Conservation (phyloP, 257 asterid genomes). For the Eucommia ulmoides region DNA sequence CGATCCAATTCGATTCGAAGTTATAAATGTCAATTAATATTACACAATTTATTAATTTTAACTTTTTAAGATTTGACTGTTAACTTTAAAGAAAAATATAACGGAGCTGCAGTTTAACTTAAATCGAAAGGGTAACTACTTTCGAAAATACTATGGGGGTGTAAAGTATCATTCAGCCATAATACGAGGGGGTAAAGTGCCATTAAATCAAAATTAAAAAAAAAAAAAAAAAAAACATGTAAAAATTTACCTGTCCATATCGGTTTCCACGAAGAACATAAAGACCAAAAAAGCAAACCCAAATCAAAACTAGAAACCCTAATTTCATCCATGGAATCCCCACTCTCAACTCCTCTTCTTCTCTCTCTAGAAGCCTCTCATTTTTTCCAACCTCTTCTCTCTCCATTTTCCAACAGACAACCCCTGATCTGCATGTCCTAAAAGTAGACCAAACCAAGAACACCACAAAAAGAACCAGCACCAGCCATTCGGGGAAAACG, state of each 20-base stretch:
- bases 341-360: constrained; percentile 4
- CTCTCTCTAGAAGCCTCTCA: constrained; percentile 22
- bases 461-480: constrained; percentile 38
- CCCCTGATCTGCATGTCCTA: constrained; percentile 55
- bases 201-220: too few species aligned
- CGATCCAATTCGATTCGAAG: too few species aligned
- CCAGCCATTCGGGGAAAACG: constrained; percentile 74
- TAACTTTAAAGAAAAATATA: too few species aligned
- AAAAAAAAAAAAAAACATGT: constrained; percentile 1
- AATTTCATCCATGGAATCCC: constrained; percentile 55
- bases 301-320: constrained; percentile 40
- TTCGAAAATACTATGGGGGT: too few species aligned
- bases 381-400: constrained; percentile 22
- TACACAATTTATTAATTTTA: too few species aligned
- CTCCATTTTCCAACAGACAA: constrained; percentile 48
- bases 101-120: too few species aligned
- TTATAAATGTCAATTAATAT: too few species aligned
- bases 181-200: too few species aligned
- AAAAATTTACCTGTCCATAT: constrained; percentile 45
- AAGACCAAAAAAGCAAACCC: constrained; percentile 54
- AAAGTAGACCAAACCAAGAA: constrained; percentile 62
- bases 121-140: too few species aligned
- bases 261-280: constrained; percentile 83
- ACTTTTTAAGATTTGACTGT: too few species aligned
- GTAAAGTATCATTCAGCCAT: too few species aligned